phyloP scores from a whole-genome alignment of 768 basidiomycete genomes.

The Boletus coccyginus region DNA sequence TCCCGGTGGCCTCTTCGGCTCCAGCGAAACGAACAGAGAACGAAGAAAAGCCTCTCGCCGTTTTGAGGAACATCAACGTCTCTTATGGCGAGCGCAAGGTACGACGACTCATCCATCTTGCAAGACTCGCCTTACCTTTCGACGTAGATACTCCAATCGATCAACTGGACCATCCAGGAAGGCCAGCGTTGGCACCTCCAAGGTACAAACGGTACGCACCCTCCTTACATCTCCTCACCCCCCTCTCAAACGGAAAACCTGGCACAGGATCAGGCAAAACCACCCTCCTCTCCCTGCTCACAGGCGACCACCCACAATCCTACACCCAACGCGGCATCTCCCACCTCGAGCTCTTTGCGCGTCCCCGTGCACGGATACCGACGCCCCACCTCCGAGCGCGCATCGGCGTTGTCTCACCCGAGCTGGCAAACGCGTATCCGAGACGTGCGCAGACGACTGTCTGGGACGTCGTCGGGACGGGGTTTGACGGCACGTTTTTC shows the following conservation, averaged over 20 bases:
- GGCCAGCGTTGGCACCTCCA: constrained; percentile 90
- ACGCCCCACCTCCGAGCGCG: constrained; percentile 63
- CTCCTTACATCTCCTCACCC: neutral
- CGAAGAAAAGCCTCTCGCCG: constrained; percentile 46
- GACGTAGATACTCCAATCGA: constrained; percentile 64
- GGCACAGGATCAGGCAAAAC: constrained; percentile 86
- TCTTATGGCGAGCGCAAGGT: constrained; percentile 66
- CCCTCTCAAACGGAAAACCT: neutral
- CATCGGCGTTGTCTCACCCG: constrained; percentile 84
- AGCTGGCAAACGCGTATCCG: constrained; percentile 90
- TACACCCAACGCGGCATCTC: constrained; percentile 60
- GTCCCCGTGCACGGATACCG: constrained; percentile 61
- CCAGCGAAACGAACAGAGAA: neutral
- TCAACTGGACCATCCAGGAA: constrained; percentile 78
- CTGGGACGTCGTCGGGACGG: constrained; percentile 81
- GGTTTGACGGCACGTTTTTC: constrained; percentile 85
- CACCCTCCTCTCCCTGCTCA: constrained; percentile 84
- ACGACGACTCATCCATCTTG: neutral
- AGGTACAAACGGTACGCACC: constrained; percentile 73
- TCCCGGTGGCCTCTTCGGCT: neutral
- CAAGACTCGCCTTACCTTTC: neutral
- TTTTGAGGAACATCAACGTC: constrained; percentile 66
- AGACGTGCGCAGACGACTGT: constrained; percentile 63
- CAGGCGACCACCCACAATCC: constrained; percentile 94
- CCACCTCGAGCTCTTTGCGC: constrained; percentile 55